Base-by-base conservation (phyloP, 306 rosid genomes). In the Oemleria cerasiformis region DNA sequence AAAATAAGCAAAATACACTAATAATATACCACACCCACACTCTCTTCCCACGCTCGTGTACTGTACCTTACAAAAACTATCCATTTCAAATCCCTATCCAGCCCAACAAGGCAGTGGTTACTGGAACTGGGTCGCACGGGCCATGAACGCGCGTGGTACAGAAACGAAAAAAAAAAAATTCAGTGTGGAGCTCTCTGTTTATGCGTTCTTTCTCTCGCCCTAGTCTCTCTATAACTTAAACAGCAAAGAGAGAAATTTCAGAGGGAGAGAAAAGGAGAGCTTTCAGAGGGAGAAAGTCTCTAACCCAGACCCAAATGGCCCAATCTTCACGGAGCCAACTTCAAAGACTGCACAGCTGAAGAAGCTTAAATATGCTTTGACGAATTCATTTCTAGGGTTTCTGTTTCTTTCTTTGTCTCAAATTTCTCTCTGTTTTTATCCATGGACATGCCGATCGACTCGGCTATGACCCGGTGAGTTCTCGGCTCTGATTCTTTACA, bases 351-450 rank as follows among this genome's bases (percentile, higher is more conserved):
- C 61, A 17, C 9, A 43, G 63, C 69, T 67, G 60, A 55, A 38
- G 30, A 45, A 63, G 63, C 70, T 30, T 15, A 48, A 67, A 50
- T 15, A 56, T 54, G 81, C 55, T 80, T 39, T 19, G 50, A 5
- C 67, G 39, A 65, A 79, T 41, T 72, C 55, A 73, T 79, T 75
- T 87, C 83, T 88, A 92, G 97, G 97, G 96, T 91, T 86, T 88
- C 72, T 36, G 11, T 39, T 74, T 49, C 21, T 21, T 25, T 16
- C 42, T 42, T 13, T 39, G 9, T 36, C 38, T 21, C 12, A 70
- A 50, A 59, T 30, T 39, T 19, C n/a, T 45, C 13, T 3, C 19
- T 60, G 23, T 40, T n/a, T 41, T 66, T 65, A 53, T 39, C 16
- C 56, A 43, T 55, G 61, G 14, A 74, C 73, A 71, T 30, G 16